Percentiles rank a stretch among this genome's conserved stretches.
phyloP scores from a whole-genome alignment of 257 asterid genomes.

The Jasminum sambac region DNA sequence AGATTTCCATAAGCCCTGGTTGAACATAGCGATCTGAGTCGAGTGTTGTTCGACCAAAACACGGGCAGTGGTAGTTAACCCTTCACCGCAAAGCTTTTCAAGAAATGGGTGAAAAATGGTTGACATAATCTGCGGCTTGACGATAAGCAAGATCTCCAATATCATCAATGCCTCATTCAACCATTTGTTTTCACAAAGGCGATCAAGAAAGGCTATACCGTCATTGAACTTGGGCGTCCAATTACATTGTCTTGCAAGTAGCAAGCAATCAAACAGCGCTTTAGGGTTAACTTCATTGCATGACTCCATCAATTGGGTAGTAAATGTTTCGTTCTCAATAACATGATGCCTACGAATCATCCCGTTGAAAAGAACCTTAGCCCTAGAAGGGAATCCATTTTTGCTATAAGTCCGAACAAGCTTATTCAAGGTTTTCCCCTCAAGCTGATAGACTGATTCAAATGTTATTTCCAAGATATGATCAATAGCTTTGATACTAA shows the following conservation, averaged over 20 bases:
- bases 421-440: slow-evolving; percentile 52
- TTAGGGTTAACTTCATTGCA: slow-evolving; percentile 60
- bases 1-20: slow-evolving; percentile 44
- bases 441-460: slow-evolving; percentile 47
- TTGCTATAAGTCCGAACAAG: slow-evolving; percentile 57
- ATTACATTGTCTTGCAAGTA: slow-evolving; percentile 45
- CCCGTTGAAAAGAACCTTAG: slow-evolving; percentile 53
- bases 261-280: slow-evolving; percentile 42
- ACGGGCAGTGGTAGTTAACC: slow-evolving; percentile 45
- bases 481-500: slow-evolving; percentile 35
- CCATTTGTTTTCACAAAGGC: slow-evolving; percentile 53
- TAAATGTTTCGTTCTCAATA: slow-evolving; percentile 48
- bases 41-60: slow-evolving; percentile 48
- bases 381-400: slow-evolving; percentile 52
- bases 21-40: slow-evolving; percentile 25
- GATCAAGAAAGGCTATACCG: slow-evolving; percentile 43
- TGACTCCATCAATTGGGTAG: slow-evolving; percentile 44
- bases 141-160: slow-evolving; percentile 38
- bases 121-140: slow-evolving; percentile 25
- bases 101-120: slow-evolving; percentile 36
- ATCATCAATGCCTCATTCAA: slow-evolving; percentile 58
- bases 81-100: slow-evolving; percentile 52
- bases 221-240: slow-evolving; percentile 69
- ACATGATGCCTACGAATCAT: slow-evolving; percentile 47
- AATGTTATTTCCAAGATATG: slow-evolving; percentile 40